Percentiles rank a stretch among this genome's conserved stretches.
Conservation (phyloP, 805 yeast species). For the Candida vartiovaarae region DNA sequence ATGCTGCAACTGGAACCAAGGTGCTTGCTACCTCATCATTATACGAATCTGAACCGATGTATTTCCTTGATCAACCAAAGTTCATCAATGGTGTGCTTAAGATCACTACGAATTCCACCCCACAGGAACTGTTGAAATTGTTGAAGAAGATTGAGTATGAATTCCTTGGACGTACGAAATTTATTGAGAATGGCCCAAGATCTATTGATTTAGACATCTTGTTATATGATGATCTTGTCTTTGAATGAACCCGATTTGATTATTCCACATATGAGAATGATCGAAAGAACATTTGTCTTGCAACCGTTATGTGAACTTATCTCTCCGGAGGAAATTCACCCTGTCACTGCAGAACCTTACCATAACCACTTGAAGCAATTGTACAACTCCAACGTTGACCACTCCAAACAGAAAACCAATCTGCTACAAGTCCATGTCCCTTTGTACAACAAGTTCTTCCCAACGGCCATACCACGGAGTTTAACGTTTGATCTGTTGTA, state of each 20-base stretch:
- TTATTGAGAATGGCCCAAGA: conserved; percentile 87
- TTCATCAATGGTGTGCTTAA: conserved; percentile 81
- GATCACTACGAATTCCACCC: conserved; percentile 52
- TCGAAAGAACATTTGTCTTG: conserved; percentile 85
- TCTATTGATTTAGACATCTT: conserved; percentile 84
- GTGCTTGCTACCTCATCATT: conserved; percentile 65
- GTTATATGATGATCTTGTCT: conserved; percentile 44
- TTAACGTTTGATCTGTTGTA: conserved; percentile 39
- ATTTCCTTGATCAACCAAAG: conserved; percentile 67
- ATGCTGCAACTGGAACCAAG: conserved; percentile 25
- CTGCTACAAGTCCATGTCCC: conserved; percentile 48
- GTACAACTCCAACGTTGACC: conserved; percentile 28
- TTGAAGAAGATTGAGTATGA: conserved; percentile 77
- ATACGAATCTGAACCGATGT: conserved; percentile 92
- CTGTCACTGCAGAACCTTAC: conserved; percentile 79
- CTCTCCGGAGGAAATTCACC: conserved; percentile 63
- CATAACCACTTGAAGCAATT: conserved; percentile 58
- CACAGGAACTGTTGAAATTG: conserved; percentile 52
- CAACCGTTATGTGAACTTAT: conserved; percentile 82
- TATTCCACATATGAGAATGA: conserved; percentile 83
- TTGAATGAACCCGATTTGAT: conserved; percentile 52
- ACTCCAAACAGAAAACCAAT: conserved; percentile 41
- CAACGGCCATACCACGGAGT: conserved; percentile 16
- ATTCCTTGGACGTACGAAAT: conserved; percentile 61
- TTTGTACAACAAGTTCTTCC: conserved; percentile 21